Evolutionary conservation across 495 filamentous ascomycete genomes (phyloP).

Genomic region (Rhizodiscina lignyota): DNA sequence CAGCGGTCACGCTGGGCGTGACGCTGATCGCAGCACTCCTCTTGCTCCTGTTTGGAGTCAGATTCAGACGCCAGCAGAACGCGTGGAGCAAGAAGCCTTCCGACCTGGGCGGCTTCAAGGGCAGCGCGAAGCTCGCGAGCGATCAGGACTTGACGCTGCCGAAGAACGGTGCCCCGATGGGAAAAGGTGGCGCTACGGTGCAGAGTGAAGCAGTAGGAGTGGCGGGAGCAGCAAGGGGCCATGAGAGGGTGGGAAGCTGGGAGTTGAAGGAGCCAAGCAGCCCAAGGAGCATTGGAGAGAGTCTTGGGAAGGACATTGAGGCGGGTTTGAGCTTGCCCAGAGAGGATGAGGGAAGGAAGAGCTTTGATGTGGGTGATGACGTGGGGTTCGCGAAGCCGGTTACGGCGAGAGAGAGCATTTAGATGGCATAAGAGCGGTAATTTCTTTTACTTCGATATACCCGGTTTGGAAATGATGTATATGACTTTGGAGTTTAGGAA

Average conservation of each 20-base stretch:
- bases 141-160: slow-evolving; percentile 17
- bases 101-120: slow-evolving; percentile 19
- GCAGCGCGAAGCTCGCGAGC: slow-evolving; percentile 17
- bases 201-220: slow-evolving; percentile 10
- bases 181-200: slow-evolving; percentile 7
- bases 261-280: slow-evolving; percentile 23
- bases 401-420: too few species aligned
- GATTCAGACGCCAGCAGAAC: slow-evolving; percentile 2
- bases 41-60: slow-evolving; percentile 22
- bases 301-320: too few species aligned
- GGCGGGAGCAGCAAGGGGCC: slow-evolving; percentile 3
- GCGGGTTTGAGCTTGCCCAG: too few species aligned
- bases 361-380: too few species aligned
- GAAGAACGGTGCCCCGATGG: slow-evolving; percentile 10
- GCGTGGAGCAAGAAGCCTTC: background rate
- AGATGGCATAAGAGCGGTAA: too few species aligned
- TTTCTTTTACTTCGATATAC: too few species aligned
- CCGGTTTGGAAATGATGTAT: too few species aligned
- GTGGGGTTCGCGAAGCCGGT: too few species aligned
- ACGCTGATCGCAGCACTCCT: slow-evolving; percentile 11
- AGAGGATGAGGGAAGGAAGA: too few species aligned
- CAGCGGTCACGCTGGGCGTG: slow-evolving; percentile 16
- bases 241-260: slow-evolving; percentile 24
- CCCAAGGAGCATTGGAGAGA: too few species aligned
- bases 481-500: too few species aligned